Conservation (phyloP, 441 rosid species). For the Adansonia madagascariensis region DNA sequence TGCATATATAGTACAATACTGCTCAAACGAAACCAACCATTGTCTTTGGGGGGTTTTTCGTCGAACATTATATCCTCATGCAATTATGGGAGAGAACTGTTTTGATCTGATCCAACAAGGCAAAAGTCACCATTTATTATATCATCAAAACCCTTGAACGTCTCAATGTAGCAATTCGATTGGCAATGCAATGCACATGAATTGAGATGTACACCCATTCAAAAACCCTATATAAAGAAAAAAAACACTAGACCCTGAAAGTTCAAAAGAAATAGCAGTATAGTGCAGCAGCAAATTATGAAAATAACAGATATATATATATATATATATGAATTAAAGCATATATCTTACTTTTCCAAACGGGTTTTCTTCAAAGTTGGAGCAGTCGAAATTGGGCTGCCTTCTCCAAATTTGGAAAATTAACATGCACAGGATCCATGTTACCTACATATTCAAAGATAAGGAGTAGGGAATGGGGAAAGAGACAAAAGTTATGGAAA, state of each 20-base stretch:
- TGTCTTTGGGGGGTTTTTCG: neutral
- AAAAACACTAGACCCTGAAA: neutral
- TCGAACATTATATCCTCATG: neutral
- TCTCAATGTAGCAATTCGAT: neutral
- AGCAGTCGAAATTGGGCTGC: constrained; percentile 7
- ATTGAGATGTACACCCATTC: constrained; percentile 26
- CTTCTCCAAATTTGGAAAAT: neutral
- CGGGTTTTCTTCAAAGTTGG: constrained; percentile 6
- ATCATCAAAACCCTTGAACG: constrained; percentile 25
- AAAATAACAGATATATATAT: no score
- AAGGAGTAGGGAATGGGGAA: neutral
- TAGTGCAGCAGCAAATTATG: neutral
- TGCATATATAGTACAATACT: no score
- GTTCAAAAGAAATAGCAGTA: neutral
- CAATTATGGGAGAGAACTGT: neutral
- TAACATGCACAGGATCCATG: constrained; percentile 21
- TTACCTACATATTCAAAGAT: neutral
- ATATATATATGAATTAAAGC: no score
- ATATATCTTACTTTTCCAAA: constrained; percentile 10
- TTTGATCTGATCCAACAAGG: neutral
- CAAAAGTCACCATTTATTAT: neutral
- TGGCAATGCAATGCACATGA: neutral
- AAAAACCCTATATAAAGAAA: constrained; percentile 28
- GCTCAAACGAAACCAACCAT: neutral
- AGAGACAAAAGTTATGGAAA: neutral